phyloP scores from a whole-genome alignment of 1,284 basidiomycete species.

The Rhodofomes roseus region DNA sequence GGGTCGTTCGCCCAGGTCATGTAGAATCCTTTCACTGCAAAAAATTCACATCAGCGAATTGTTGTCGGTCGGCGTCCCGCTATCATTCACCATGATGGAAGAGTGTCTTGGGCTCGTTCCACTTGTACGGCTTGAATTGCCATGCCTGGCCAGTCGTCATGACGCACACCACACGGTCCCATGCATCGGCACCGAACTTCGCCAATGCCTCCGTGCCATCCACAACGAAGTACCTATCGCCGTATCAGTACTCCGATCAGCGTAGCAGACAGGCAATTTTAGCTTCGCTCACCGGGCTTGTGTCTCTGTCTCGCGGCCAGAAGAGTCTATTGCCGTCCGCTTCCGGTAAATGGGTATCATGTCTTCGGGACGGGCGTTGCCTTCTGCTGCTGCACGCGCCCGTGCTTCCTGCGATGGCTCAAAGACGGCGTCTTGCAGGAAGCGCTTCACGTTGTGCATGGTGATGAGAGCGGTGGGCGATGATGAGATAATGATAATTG shows the following conservation, averaged over 20 bases:
- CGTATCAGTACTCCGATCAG: not conserved
- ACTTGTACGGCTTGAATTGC: slow-evolving; percentile 97
- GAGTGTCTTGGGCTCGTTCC: slow-evolving; percentile 86
- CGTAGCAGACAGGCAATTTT: not conserved
- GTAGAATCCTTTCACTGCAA: slow-evolving; percentile 86
- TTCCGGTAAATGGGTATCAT: slow-evolving; percentile 81
- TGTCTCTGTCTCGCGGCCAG: slow-evolving; percentile 40
- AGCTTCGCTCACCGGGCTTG: slow-evolving; percentile 35
- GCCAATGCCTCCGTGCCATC: slow-evolving; percentile 90
- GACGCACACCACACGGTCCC: slow-evolving; percentile 95
- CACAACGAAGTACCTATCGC: slow-evolving; percentile 72
- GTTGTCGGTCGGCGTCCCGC: not conserved
- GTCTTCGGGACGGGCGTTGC: slow-evolving; percentile 78
- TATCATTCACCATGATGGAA: slow-evolving; percentile 84
- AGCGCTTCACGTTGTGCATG: slow-evolving; percentile 96
- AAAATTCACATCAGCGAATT: not conserved
- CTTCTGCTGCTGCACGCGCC: slow-evolving; percentile 60
- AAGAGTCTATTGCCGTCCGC: slow-evolving; percentile 57
- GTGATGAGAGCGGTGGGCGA: slow-evolving; percentile 93
- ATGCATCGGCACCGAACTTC: slow-evolving; percentile 89
- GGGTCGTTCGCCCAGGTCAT: slow-evolving; percentile 92
- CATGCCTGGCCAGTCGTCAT: slow-evolving; percentile 97
- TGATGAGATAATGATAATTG: slow-evolving; percentile 96
- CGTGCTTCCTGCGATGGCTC: slow-evolving; percentile 77
- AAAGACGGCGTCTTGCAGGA: slow-evolving; percentile 89